These are phyloP conservation scores for Tolypocladium amazonense DNA, from an alignment of 2,329 filamentous ascomycete genomes.

Conservation along the genomic window DNA sequence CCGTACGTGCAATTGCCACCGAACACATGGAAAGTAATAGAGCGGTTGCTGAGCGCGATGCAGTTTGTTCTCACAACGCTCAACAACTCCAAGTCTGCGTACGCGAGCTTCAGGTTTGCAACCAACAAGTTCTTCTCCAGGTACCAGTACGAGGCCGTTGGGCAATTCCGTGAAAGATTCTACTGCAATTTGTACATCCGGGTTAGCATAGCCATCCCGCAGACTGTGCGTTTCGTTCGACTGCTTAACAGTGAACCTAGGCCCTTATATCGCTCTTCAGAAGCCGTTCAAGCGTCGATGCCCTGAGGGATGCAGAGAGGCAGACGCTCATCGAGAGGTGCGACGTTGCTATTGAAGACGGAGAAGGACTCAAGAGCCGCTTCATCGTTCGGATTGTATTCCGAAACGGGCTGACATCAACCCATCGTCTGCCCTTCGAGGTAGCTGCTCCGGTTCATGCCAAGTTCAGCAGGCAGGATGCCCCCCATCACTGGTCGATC, in stretches of 20 bases:
- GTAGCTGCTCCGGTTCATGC: constrained; percentile 64
- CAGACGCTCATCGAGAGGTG: constrained; percentile 65
- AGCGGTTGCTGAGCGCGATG: not conserved
- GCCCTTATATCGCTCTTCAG: constrained; percentile 66
- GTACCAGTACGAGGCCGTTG: constrained; percentile 53
- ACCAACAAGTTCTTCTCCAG: constrained; percentile 60
- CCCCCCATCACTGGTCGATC: constrained; percentile 62
- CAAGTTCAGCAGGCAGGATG: constrained; percentile 57
- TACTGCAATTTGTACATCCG: constrained; percentile 67
- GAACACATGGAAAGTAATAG: too few relatives aligned
- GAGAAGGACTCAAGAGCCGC: constrained; percentile 58
- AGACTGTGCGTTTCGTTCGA: not conserved
- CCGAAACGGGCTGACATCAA: constrained; percentile 67
- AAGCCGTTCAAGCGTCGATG: constrained; percentile 48
- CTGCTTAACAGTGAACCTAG: constrained; percentile 20
- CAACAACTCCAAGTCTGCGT: constrained; percentile 73
- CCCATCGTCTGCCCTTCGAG: constrained; percentile 68
- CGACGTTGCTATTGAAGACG: constrained; percentile 64
- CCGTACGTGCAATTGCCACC: constrained; percentile 29
- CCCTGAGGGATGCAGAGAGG: constrained; percentile 45
- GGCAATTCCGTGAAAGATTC: constrained; percentile 48
- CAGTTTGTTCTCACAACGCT: constrained; percentile 65
- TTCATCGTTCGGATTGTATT: constrained; percentile 66
- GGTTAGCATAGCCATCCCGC: constrained; percentile 25
- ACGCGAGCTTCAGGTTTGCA: constrained; percentile 61